Evolutionary conservation across 179 eudicot genomes (phyloP).

Genomic region (Vitellaria paradoxa): DNA sequence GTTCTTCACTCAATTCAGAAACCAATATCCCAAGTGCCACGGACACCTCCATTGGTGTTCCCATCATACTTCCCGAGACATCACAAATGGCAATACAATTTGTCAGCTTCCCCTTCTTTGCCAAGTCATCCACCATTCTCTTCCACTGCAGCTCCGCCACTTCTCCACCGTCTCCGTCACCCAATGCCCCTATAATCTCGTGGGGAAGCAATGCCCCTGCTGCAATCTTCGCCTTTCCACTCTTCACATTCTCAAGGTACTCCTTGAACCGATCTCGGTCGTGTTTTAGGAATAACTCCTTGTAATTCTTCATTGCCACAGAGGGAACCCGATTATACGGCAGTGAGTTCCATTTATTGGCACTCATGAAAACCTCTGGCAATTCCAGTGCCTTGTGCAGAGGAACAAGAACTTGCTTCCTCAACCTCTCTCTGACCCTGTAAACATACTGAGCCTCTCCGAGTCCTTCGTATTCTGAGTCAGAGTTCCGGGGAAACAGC

Average conservation of each 20-base stretch:
- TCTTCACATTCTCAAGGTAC: conserved; percentile 7
- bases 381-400: conserved; percentile 11
- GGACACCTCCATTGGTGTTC: conserved; percentile 14
- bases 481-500: conserved; percentile 1
- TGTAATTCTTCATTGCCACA: conserved; percentile 18
- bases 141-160: conserved; percentile 19
- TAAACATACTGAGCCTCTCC: conserved; percentile 14
- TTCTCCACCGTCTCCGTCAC: conserved; percentile 2
- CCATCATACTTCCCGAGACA: conserved; percentile 15
- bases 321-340: conserved; percentile 13
- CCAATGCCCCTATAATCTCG: conserved; percentile 8
- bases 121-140: conserved; percentile 18
- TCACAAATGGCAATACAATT: conserved; percentile 16
- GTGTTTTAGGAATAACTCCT: conserved; percentile 1
- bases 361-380: conserved; percentile 13
- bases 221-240: conserved; percentile 9
- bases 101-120: conserved; percentile 6
- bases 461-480: neutral
- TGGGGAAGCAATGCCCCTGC: conserved; percentile 14
- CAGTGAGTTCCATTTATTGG: conserved; percentile 12
- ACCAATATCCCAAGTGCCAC: conserved; percentile 13
- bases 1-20: conserved; percentile 16
- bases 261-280: conserved; percentile 15
- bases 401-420: conserved; percentile 16
- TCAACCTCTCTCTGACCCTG: conserved; percentile 7